Evolutionary conservation across 129 eudicot genomes (phyloP), one percentile per base, ranked within the genome.

Genomic region (Heracleum sosnowskyi): DNA sequence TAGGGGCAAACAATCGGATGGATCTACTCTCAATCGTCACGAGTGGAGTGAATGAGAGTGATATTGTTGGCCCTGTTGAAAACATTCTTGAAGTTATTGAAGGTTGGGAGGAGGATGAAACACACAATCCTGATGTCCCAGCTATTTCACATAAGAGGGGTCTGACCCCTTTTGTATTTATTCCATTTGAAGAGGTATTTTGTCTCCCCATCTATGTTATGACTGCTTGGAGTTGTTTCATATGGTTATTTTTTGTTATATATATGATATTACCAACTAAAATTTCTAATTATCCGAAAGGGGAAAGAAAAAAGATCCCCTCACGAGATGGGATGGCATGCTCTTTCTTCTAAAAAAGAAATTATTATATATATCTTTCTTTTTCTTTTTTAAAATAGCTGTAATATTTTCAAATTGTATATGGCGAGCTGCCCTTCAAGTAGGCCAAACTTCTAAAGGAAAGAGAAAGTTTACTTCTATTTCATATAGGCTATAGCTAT

Each of bases 81-180:
- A 92, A 96, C 80, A 85, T 92, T 84, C 97, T 96, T 82, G 95
- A 89, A 72, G 86, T 92, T n/a, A 96, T 95, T 76, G 97, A 87
- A 87, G 88, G 93, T 37, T 96, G 97, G 99, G 86, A 90, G 36
- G 99, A 96, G 62, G 92, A 96, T 70, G 99, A 96, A 88, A 96
- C 93, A 5, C 99, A 96, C 78, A 86, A 95, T 80, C 97, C 97
- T 60, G 97, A 96, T 79, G 97, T 92, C 46, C 99, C 99, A n/a
- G 99, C 99, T 83, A 82, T 87, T 83, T 87, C 99, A 47, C 99
- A 96, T 82, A 92, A 85, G 70, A 87, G 97, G 88, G 99, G 99
- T 42, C 78, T 96, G 11, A 86, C 96, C 39, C 95, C 99, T 64
- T 96, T 96, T 73, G 96, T 96, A 79, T 96, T 96, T 81, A 88